Evolutionary conservation across 257 asterid genomes (phyloP).

Genomic region (Solanum ossicruentum): DNA sequence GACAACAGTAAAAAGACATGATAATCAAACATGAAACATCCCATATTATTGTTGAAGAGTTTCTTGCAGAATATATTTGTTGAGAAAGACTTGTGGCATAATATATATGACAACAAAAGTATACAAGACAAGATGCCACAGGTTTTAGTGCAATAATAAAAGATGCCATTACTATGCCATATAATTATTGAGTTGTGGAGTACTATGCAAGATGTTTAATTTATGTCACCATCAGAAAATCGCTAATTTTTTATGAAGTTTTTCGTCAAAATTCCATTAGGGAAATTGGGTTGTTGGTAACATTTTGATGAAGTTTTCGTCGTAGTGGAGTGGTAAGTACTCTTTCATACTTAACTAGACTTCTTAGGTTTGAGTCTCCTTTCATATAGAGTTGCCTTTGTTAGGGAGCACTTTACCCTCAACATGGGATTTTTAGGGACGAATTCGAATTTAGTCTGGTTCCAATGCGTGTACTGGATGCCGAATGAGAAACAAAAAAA

Average conservation of each 20-base stretch:
- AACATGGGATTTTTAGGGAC: no score
- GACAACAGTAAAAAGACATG: not conserved
- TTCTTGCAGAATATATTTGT: not conserved
- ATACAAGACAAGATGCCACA: not conserved
- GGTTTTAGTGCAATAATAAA: not conserved
- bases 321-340: no score
- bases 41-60: not conserved
- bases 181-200: not conserved
- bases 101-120: not conserved
- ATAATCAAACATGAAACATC: not conserved
- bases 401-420: no score
- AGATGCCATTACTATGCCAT: not conserved
- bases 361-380: no score
- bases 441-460: no score
- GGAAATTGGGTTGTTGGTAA: not conserved
- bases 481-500: no score
- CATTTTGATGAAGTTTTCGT: not conserved
- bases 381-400: no score
- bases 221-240: not conserved
- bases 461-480: no score
- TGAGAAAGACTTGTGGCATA: not conserved
- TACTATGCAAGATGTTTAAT: not conserved
- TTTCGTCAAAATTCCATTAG: not conserved
- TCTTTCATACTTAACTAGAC: no score
- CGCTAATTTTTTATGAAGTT: not conserved